phyloP scores from a whole-genome alignment of 2,329 filamentous ascomycete genomes.

The Botrytis medusae region DNA sequence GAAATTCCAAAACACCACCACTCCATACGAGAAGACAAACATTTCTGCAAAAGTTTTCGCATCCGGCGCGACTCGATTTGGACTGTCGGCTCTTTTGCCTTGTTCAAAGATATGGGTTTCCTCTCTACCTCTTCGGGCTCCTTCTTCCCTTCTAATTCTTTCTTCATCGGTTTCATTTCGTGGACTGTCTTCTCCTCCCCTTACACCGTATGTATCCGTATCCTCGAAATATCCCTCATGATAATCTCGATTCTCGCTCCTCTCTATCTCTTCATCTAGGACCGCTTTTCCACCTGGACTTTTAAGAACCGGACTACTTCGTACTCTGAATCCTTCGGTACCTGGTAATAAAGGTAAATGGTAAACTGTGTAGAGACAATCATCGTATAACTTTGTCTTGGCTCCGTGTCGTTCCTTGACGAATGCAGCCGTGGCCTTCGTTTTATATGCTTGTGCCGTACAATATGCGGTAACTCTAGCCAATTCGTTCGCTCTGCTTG shows the following conservation, averaged over 20 bases:
- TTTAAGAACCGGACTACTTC: conserved; percentile 88
- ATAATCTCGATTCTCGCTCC: conserved; percentile 84
- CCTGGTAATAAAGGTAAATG: conserved; percentile 86
- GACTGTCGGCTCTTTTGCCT: conserved; percentile 48
- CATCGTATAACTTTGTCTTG: conserved; percentile 94
- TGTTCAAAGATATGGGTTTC: conserved; percentile 40
- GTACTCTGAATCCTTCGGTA: conserved; percentile 79
- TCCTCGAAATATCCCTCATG: conserved; percentile 89
- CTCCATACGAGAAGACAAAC: conserved; percentile 96
- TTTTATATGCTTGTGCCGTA: conserved; percentile 89
- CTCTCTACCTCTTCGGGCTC: conserved; percentile 40
- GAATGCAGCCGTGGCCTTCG: conserved; percentile 85
- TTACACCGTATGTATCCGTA: conserved; percentile 55
- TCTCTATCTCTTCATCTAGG: conserved; percentile 91
- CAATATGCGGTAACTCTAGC: conserved; percentile 93
- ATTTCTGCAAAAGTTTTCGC: conserved; percentile 85
- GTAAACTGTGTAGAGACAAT: conserved; percentile 95
- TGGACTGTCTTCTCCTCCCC: conserved; percentile 47
- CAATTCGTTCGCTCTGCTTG: conserved; percentile 81
- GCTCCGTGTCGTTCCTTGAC: conserved; percentile 83
- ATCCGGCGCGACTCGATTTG: conserved; percentile 64
- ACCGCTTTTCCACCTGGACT: conserved; percentile 91
- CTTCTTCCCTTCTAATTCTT: conserved; percentile 36
- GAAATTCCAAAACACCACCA: conserved; percentile 99
- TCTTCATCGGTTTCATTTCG: conserved; percentile 43